Evolutionary conservation across 2,329 filamentous ascomycete genomes (phyloP), one percentile per base, ranked within the genome.

Genomic region (Sporothrix brasiliensis): DNA sequence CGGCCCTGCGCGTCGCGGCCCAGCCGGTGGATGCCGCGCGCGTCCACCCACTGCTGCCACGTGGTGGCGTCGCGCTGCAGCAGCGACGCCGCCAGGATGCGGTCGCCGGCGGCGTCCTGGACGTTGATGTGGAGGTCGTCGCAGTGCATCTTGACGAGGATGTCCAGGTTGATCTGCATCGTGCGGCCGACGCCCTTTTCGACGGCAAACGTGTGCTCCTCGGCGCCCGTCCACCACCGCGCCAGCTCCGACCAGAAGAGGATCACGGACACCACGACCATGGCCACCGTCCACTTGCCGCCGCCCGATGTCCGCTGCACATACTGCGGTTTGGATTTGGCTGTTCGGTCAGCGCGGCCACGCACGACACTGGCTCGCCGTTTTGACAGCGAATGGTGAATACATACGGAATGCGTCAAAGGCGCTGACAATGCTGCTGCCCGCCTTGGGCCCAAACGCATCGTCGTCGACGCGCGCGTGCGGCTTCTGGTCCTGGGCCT

Each of bases 271-370:
- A 96, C 84, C 67, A 92, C 73, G 72, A 91, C 83, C 82, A 99
- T 92, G 67, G 89, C 87, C 63, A 97, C 86, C 27, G 95, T 98
- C 92, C 94, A 97, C 82, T 96, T 93, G 73, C 94, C 94, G 77
- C 95, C 96, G 76, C 91, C 91, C 50, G 91, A 87, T 44, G 93
- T 96, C 74, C 90, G 88, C 61, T 91, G 90, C 69, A 95, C 90
- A 81, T 97, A 99, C 77, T 94, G 93, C 19, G 94, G 88, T 83
- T 98, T 98, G 69, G 94, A 92, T 85, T 99, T 98, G 75, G 95
- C 94, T 97, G 77, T 69, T 2, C 19, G 27, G 69, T 73, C 50
- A 73, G 73, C 10, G 24, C 4, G 27, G 27, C 27, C 27, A 30
- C 27, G 3, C 27, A 30, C 27, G 27, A 30, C 21, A 30, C 34